Evolutionary conservation across 1,284 basidiomycete genomes (phyloP), one percentile per base, ranked within the genome.

Genomic region (Rhodotorula mucilaginosa): DNA sequence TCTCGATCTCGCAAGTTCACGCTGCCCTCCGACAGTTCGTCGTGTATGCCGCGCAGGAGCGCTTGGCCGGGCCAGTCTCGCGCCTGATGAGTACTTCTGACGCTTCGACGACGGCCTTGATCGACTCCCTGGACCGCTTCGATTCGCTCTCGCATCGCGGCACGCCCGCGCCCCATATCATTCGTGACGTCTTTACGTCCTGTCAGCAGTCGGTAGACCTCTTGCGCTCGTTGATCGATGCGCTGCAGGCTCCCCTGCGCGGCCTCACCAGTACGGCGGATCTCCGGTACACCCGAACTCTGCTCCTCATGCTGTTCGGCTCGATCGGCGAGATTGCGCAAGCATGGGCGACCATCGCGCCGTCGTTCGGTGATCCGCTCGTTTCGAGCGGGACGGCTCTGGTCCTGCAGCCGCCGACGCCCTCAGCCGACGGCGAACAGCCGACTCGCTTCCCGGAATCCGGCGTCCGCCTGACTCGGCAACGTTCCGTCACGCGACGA

Each of bases 1-100:
- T 97, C 80, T 90, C 93, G 2, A 85, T 96, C 67, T 93, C 92
- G 46, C 95, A 98, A 82, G 88, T 98, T 46, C 91, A 97, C 79
- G 88, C 93, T 72, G 89, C 92, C 0, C 83, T 99, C 39, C 88
- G 92, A 69, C 92, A 97, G 78, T 97, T 96, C 81, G 89, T 91
- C 62, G 86, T 89, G 21, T 91, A 92, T 76, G 90, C 90, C 31
- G 88, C 90, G 65, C 90, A 95, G 78, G 93, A 95, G 72, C 87
- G 92, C n/a, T 81, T 97, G 48, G 88, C 91, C 18, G 88, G 88
- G 7, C 87, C 92, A 7, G 85, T 97, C 71, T 84, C 88, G 64
- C 90, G 93, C 78, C 90, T 95, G 31, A 86, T 96, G 71, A 90
- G 92, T 75, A 90, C 93, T 12, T 93, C 93, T 0, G 90, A 89